Base-by-base conservation (phyloP, 805 yeast genomes). In the Zygoascus biomembranicola region DNA sequence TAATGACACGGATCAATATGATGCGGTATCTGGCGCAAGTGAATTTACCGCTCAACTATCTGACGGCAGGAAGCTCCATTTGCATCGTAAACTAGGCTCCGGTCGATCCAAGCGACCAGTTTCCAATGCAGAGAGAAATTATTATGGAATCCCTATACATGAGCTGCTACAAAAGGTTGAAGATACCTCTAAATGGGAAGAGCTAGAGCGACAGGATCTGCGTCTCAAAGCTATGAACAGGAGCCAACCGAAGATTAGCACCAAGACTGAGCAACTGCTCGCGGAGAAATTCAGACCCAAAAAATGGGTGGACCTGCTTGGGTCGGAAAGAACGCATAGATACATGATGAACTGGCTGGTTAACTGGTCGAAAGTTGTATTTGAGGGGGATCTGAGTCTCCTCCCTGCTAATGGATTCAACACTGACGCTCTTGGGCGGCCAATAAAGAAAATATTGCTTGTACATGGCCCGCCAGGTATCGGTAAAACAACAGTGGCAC, bases 401-500 rank as follows among this genome's bases (percentile, higher is more conserved):
- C 32, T 18, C 14, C 2, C 23, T 8, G 16, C 20, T 14, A 50
- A 53, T 6, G 16, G 37, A 16, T 53, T 32, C 47, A 47, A 52
- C 23, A 28, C 26, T 4, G 89, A 84, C 63, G 78, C 80, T 0
- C 73, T 77, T 43, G 73, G 77, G 31, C 71, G 90, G 52, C 90
- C 90, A 0, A 70, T 67, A 14, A 76, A 77, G 51, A 84, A 80
- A 58, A 75, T 94, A 0, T 65, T 94, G 19, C 70, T 94, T 43
- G 77, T 94, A 10, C 89, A 85, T 65, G 99, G 99, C 0, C 94
- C 96, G 0, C 90, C 96, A 0, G 99, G 99, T 1, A 76, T 85
- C 16, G 99, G 99, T 9, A 92, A 92, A 65, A 90, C 98, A 0
- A 80, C 94, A 0, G 83, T 90, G 1, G 88, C 92, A 0, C 97